A percentile compares a stretch with the other conserved stretches of the same genome.
Conservation (phyloP, 2,329 filamentous ascomycete genomes). For the Aphanocladium album region DNA sequence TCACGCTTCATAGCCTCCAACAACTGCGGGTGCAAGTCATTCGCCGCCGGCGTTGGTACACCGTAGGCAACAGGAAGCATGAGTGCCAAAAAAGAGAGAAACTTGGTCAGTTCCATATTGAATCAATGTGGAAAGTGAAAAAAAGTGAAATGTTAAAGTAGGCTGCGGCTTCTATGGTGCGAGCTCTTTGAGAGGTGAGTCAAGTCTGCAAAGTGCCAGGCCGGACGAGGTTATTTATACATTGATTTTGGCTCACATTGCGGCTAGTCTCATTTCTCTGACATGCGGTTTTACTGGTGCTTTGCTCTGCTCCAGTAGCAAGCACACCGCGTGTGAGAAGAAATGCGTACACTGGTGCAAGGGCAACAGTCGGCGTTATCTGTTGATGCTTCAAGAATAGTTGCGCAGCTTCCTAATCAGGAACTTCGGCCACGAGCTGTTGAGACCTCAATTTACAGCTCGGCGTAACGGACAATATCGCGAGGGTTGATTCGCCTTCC, state of each 20-base stretch:
- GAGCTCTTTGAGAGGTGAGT: neutral
- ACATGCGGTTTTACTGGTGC: neutral
- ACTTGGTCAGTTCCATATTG: conserved; percentile 33
- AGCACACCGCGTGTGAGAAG: neutral
- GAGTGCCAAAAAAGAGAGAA: conserved; percentile 33
- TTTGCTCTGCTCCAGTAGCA: neutral
- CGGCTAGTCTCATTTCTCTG: neutral
- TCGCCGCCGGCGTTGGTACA: conserved; percentile 30
- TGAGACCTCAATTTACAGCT: neutral
- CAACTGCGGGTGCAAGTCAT: conserved; percentile 34
- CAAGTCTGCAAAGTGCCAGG: neutral
- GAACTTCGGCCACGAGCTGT: neutral
- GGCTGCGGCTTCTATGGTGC: neutral
- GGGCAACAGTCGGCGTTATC: neutral
- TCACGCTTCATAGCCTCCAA: conserved; percentile 39
- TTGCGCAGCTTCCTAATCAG: neutral
- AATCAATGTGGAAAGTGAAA: neutral
- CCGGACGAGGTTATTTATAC: neutral
- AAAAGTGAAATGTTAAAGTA: neutral
- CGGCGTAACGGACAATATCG: neutral
- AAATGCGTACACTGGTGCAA: neutral
- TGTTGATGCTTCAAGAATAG: no score
- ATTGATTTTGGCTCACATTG: neutral
- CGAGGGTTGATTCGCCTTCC: neutral
- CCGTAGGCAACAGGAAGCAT: conserved; percentile 36